Evolutionary conservation across 208 protist genomes (phyloP).

Genomic region (Vickermania spadyakhi): DNA sequence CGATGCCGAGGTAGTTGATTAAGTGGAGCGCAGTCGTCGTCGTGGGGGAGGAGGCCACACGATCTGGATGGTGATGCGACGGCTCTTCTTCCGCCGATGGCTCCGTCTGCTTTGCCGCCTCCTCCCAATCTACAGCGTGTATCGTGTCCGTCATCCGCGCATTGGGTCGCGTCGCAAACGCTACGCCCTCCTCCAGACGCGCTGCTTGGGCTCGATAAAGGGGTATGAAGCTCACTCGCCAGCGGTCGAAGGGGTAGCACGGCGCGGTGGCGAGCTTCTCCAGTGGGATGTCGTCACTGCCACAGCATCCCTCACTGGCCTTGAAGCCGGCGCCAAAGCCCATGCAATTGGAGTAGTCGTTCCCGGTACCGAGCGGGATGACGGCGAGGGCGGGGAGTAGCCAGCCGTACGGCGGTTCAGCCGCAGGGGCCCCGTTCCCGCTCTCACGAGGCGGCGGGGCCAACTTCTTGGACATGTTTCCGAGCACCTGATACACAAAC

Average conservation of each 20-base stretch:
- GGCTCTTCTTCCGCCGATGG: slow-evolving; percentile 17
- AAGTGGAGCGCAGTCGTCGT: slow-evolving; percentile 15
- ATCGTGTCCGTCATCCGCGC: slow-evolving; percentile 7
- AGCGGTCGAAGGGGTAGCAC: slow-evolving; percentile 67
- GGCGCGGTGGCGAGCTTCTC: slow-evolving; percentile 28
- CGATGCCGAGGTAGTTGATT: slow-evolving; percentile 81
- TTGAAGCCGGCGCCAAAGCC: slow-evolving; percentile 63
- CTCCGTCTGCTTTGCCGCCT: neutral
- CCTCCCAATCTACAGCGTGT: slow-evolving; percentile 34
- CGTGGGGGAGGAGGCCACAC: neutral
- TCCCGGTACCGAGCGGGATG: slow-evolving; percentile 74
- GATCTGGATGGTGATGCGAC: slow-evolving; percentile 1
- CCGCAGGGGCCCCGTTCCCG: neutral
- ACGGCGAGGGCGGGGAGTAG: slow-evolving; percentile 57
- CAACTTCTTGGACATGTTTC: slow-evolving; percentile 45
- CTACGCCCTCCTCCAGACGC: slow-evolving; percentile 2
- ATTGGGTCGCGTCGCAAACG: slow-evolving; percentile 12
- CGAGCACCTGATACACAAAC: slow-evolving; percentile 39
- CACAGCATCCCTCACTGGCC: slow-evolving; percentile 5
- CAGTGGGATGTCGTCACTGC: slow-evolving; percentile 24
- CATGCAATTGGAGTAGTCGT: slow-evolving; percentile 74
- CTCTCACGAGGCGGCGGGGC: slow-evolving; percentile 10
- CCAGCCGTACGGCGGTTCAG: neutral
- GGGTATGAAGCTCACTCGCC: slow-evolving; percentile 46
- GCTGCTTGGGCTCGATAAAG: slow-evolving; percentile 7